phyloP scores from a whole-genome alignment of 352 stramenopile species.

The Globisporangium rhizosaccharum region DNA sequence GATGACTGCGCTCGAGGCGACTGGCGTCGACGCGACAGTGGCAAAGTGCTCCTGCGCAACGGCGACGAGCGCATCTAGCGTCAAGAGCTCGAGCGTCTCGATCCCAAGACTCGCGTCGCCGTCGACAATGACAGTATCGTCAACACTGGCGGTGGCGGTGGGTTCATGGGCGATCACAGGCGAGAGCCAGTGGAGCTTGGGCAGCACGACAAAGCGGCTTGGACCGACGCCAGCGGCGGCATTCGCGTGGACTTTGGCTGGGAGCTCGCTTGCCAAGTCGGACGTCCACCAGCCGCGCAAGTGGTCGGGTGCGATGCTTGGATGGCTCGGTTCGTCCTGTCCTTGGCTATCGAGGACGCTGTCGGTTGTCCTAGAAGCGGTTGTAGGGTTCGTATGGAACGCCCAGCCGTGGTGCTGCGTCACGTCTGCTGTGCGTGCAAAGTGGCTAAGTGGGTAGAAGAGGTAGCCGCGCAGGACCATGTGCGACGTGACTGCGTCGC shows the following conservation, averaged over 20 bases:
- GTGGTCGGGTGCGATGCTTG: slow-evolving; percentile 33
- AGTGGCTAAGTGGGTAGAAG: slow-evolving; percentile 53
- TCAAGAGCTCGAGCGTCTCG: slow-evolving; percentile 23
- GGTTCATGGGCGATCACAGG: slow-evolving; percentile 39
- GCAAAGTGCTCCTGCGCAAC: slow-evolving; percentile 39
- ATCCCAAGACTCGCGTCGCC: slow-evolving; percentile 31
- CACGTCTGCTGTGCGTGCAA: slow-evolving; percentile 38
- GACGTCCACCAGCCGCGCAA: slow-evolving; percentile 68
- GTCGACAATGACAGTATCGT: slow-evolving; percentile 28
- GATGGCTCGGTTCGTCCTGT: slow-evolving; percentile 2
- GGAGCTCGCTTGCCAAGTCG: slow-evolving; percentile 38
- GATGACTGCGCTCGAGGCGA: slow-evolving; percentile 29
- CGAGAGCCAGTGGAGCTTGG: slow-evolving; percentile 65
- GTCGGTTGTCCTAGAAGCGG: not conserved
- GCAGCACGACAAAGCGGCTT: slow-evolving; percentile 54
- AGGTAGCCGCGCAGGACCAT: slow-evolving; percentile 60
- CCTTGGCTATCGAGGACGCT: too few relatives aligned
- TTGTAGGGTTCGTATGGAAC: slow-evolving; percentile 29
- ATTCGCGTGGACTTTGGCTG: slow-evolving; percentile 30
- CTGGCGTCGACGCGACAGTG: slow-evolving; percentile 8
- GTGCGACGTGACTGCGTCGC: slow-evolving; percentile 40
- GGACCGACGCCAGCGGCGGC: slow-evolving; percentile 17
- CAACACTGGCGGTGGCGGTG: not conserved
- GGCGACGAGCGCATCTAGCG: slow-evolving; percentile 27
- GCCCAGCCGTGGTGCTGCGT: slow-evolving; percentile 39